A percentile compares a stretch with the other conserved stretches of the same genome.
These are phyloP conservation scores for Herpetomonas samuelpessoai DNA, from an alignment of 208 protist genomes.

Conservation along the genomic window DNA sequence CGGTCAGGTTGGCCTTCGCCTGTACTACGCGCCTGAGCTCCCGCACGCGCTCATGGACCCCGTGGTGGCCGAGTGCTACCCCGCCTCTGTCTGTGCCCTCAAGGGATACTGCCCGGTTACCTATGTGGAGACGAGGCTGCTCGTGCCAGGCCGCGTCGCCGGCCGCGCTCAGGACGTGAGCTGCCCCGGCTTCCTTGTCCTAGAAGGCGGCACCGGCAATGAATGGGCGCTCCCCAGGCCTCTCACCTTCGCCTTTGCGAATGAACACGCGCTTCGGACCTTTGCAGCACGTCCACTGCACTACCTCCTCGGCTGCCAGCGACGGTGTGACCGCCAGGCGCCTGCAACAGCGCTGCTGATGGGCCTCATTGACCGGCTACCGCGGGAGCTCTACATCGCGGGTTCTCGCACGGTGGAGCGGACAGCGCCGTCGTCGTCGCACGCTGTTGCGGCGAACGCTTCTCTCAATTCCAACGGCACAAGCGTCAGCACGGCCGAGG, in stretches of 20 bases:
- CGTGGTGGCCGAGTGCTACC: conserved; percentile 39
- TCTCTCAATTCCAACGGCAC: not conserved
- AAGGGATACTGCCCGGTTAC: conserved; percentile 59
- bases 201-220: conserved; percentile 31
- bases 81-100: conserved; percentile 47
- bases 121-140: conserved; percentile 30
- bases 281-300: conserved; percentile 46
- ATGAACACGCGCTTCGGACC: conserved; percentile 32
- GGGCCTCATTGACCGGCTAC: conserved; percentile 44
- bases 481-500: conserved; percentile 18
- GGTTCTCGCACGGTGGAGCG: conserved; percentile 56
- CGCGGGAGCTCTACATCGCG: conserved; percentile 77
- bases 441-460: not conserved
- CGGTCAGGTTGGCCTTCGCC: conserved; percentile 24
- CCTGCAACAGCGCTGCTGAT: conserved; percentile 55
- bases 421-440: not conserved
- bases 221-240: conserved; percentile 25
- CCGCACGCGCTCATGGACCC: conserved; percentile 34
- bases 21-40: conserved; percentile 29
- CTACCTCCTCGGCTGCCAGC: conserved; percentile 39
- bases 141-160: conserved; percentile 34
- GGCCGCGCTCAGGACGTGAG: not conserved
- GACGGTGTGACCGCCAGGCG: conserved; percentile 31
- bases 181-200: conserved; percentile 43
- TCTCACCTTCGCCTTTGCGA: conserved; percentile 41